A percentile compares a stretch with the other conserved stretches of the same genome.
phyloP scores from a whole-genome alignment of 2,329 filamentous ascomycete genomes.

The Aspergillus sp. region DNA sequence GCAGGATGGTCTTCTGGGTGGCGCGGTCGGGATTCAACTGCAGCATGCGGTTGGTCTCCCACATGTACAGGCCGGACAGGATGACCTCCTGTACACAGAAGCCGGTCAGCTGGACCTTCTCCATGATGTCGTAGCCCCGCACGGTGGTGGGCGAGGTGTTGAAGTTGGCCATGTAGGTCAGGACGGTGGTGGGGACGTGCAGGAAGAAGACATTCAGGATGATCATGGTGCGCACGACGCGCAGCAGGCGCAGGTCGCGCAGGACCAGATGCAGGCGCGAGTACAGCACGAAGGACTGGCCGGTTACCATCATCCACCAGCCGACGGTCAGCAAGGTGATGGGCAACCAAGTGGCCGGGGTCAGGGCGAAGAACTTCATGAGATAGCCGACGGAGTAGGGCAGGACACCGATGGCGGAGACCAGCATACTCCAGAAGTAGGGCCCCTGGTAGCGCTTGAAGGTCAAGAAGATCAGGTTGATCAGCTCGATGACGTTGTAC shows the following conservation, averaged over 20 bases:
- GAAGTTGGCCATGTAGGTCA: conserved; percentile 47
- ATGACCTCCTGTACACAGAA: conserved; percentile 46
- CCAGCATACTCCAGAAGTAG: conserved; percentile 41
- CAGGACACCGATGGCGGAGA: conserved; percentile 32
- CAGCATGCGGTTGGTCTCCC: conserved; percentile 47
- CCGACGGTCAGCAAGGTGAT: conserved; percentile 49
- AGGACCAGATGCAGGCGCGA: conserved; percentile 60
- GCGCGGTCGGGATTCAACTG: conserved; percentile 23
- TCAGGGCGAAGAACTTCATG: conserved; percentile 40
- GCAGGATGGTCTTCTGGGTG: conserved; percentile 43
- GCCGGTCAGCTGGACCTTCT: conserved; percentile 40
- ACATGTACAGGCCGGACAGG: conserved; percentile 51
- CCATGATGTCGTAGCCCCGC: conserved; percentile 28
- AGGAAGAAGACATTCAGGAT: conserved; percentile 53
- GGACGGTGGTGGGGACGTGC: conserved; percentile 53
- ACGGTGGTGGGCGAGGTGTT: conserved; percentile 14
- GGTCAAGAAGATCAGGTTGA: conserved; percentile 32
- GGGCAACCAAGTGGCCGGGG: conserved; percentile 29
- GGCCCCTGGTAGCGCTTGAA: conserved; percentile 35
- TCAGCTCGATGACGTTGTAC: conserved; percentile 47
- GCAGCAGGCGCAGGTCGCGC: conserved; percentile 47
- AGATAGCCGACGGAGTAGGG: conserved; percentile 38
- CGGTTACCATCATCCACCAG: conserved; percentile 60
- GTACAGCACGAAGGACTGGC: conserved; percentile 61
- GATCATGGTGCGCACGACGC: conserved; percentile 56